Evolutionary conservation across 495 filamentous ascomycete species (phyloP).

Genomic region (Xylaria venustula): DNA sequence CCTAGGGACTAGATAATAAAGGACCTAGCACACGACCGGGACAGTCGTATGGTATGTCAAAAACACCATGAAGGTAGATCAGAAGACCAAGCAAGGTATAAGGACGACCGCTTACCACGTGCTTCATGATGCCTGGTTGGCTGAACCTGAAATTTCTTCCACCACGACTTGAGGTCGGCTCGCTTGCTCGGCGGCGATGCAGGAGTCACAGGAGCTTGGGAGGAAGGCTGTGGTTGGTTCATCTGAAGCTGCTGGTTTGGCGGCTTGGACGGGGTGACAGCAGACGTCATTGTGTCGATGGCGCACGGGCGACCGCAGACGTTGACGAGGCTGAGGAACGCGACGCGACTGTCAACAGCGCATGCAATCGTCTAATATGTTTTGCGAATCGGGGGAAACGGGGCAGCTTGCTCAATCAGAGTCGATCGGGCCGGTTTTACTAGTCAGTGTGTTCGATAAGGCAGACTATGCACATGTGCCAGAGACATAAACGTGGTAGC

Average conservation of each 20-base stretch:
- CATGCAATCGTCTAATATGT: background rate
- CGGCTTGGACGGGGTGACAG: constrained; percentile 28
- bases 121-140: constrained; percentile 67
- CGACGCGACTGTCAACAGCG: background rate
- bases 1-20: background rate
- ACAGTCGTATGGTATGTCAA: background rate
- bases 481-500: constrained; percentile 7
- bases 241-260: constrained; percentile 21
- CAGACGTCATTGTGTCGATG: constrained; percentile 32
- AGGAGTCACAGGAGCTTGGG: constrained; percentile 22
- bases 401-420: background rate
- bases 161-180: constrained; percentile 80
- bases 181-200: constrained; percentile 69
- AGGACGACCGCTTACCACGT: constrained; percentile 59
- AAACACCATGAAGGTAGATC: constrained; percentile 6
- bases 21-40: background rate
- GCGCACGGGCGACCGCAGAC: constrained; percentile 24
- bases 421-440: background rate
- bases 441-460: background rate
- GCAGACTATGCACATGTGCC: background rate
- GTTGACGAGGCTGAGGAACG: constrained; percentile 1
- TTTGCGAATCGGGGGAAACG: background rate
- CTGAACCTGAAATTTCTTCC: constrained; percentile 81
- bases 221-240: constrained; percentile 24
- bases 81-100: constrained; percentile 10